Conservation (phyloP, 1,284 basidiomycete genomes). For the Cerioporus squamosus region DNA sequence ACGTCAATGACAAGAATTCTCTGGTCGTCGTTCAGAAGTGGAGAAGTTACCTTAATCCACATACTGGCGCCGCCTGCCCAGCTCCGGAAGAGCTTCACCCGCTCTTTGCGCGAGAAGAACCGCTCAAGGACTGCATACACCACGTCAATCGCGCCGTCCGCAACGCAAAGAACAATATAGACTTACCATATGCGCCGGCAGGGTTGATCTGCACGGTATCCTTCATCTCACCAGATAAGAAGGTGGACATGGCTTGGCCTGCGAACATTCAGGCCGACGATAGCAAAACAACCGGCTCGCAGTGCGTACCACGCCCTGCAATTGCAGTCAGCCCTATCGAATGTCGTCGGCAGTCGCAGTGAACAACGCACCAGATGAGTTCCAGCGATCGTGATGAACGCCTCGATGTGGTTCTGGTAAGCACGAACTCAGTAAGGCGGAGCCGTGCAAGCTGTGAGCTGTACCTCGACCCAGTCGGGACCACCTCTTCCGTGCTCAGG, state of each 20-base stretch:
- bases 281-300: no score
- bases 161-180: background rate
- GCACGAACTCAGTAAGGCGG: background rate
- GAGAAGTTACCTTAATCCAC: constrained; percentile 79
- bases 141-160: background rate
- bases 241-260: constrained; percentile 95
- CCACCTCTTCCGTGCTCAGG: constrained; percentile 86
- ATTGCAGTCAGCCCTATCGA: background rate
- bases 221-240: constrained; percentile 94
- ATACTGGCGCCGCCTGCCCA: constrained; percentile 96
- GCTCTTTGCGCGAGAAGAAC: constrained; percentile 91
- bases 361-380: constrained; percentile 72
- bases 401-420: constrained; percentile 74
- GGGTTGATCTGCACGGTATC: constrained; percentile 95
- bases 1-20: background rate
- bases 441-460: constrained; percentile 10
- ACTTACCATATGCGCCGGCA: constrained; percentile 77
- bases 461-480: constrained; percentile 88
- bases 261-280: background rate
- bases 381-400: constrained; percentile 85
- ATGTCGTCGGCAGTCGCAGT: background rate
- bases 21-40: no score
- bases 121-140: constrained; percentile 65
- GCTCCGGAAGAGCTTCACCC: constrained; percentile 89
- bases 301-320: constrained; percentile 65